Percentiles rank a stretch among this genome's conserved stretches.
Evolutionary conservation across 805 yeast species (phyloP).

Genomic region (Starmerella lactis-condensi): DNA sequence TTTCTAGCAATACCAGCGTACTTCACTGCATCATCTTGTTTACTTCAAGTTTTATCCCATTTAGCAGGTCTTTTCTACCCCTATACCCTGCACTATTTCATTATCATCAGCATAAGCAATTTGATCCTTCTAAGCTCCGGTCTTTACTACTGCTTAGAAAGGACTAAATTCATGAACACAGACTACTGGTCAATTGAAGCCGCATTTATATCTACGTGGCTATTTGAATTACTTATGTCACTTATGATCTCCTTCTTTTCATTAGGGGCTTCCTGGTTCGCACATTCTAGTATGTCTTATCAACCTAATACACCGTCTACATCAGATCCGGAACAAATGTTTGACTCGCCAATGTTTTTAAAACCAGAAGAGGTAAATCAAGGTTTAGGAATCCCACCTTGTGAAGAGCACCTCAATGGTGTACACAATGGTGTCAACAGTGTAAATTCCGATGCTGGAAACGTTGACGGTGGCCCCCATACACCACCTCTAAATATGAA

Average conservation of each 20-base stretch:
- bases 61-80: conserved; percentile 7
- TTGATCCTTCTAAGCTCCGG: conserved; percentile 8
- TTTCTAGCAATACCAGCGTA: conserved; percentile 10
- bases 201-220: conserved; percentile 11
- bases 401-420: too few relatives aligned
- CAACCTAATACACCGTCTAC: too few relatives aligned
- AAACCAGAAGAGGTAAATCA: too few relatives aligned
- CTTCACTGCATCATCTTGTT: conserved; percentile 5
- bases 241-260: conserved; percentile 4
- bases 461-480: too few relatives aligned
- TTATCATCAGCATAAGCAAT: not conserved
- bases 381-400: too few relatives aligned
- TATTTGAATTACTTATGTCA: conserved; percentile 3
- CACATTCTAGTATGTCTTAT: too few relatives aligned
- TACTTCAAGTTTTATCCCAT: conserved; percentile 2
- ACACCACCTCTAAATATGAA: too few relatives aligned
- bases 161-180: not conserved
- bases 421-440: too few relatives aligned
- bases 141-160: conserved; percentile 9
- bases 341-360: too few relatives aligned
- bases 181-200: not conserved
- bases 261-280: conserved; percentile 10
- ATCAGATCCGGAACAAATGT: too few relatives aligned
- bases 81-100: conserved; percentile 3
- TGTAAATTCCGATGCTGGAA: too few relatives aligned